A percentile compares a stretch with the other conserved stretches of the same genome.
These are phyloP conservation scores for Mycocentrospora acerina DNA, from an alignment of 2,329 filamentous ascomycete species.

Conservation along the genomic window DNA sequence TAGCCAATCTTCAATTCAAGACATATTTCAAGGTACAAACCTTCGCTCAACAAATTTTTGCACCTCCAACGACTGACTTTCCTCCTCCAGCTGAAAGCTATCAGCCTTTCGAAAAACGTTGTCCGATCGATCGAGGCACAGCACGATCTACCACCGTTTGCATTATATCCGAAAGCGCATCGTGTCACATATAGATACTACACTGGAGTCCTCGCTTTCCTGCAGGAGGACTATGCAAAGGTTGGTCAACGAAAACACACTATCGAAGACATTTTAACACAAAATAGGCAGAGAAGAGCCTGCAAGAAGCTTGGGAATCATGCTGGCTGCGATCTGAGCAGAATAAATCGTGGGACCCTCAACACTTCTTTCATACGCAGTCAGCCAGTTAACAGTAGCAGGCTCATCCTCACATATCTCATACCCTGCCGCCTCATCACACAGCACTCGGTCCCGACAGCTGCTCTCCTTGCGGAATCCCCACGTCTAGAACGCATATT, in stretches of 20 bases:
- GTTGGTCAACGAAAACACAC: conserved; percentile 48
- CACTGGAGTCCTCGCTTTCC: conserved; percentile 85
- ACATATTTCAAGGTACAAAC: conserved; percentile 79
- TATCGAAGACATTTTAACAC: conserved; percentile 13
- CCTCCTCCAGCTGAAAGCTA: conserved; percentile 67
- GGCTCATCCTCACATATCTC: conserved; percentile 89
- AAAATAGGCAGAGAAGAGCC: conserved; percentile 46
- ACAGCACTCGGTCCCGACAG: conserved; percentile 77
- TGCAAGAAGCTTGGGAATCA: conserved; percentile 78
- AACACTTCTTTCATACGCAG: background rate
- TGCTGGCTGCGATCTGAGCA: conserved; percentile 71
- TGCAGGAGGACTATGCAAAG: conserved; percentile 89
- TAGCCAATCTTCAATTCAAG: conserved; percentile 94
- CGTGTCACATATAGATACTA: conserved; percentile 97
- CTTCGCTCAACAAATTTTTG: background rate
- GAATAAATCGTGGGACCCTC: conserved; percentile 72
- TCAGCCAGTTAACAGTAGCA: conserved; percentile 40
- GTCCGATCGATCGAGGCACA: conserved; percentile 77
- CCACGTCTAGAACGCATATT: conserved; percentile 78
- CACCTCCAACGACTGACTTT: conserved; percentile 3
- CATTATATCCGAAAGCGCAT: conserved; percentile 83
- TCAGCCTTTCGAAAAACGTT: conserved; percentile 86
- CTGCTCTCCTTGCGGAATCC: conserved; percentile 69
- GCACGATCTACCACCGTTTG: conserved; percentile 77
- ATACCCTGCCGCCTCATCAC: conserved; percentile 92